Evolutionary conservation across 257 asterid species (phyloP).

Genomic region (Gardenia jasminoides): DNA sequence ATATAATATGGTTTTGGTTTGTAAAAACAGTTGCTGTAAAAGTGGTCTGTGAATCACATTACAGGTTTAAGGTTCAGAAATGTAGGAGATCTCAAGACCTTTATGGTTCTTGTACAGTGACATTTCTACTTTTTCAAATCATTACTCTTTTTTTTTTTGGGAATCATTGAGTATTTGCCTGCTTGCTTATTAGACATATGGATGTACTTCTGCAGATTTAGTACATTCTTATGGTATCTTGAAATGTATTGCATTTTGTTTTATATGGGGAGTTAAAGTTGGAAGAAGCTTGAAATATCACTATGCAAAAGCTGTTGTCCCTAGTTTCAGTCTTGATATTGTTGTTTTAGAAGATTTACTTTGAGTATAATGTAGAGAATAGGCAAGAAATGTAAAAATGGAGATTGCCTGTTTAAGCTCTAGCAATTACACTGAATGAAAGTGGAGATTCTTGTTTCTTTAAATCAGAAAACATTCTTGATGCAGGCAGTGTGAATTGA

Average conservation of each 20-base stretch:
- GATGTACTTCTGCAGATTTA: background rate
- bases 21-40: background rate
- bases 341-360: background rate
- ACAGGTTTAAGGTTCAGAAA: background rate
- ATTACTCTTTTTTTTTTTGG: too few relatives aligned
- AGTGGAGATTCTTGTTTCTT: background rate
- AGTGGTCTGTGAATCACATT: background rate
- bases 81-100: background rate
- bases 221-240: background rate
- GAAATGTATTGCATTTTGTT: background rate
- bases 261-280: background rate
- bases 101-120: background rate
- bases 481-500: background rate
- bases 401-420: background rate
- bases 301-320: background rate
- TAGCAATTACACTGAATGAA: background rate
- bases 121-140: background rate
- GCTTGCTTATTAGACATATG: background rate
- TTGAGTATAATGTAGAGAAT: background rate
- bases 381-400: background rate
- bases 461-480: background rate
- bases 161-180: background rate
- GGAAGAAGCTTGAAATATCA: background rate
- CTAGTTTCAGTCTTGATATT: background rate
- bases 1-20: background rate